Base-by-base conservation (phyloP, 495 filamentous ascomycete species). In the Penicillium chermesinum region DNA sequence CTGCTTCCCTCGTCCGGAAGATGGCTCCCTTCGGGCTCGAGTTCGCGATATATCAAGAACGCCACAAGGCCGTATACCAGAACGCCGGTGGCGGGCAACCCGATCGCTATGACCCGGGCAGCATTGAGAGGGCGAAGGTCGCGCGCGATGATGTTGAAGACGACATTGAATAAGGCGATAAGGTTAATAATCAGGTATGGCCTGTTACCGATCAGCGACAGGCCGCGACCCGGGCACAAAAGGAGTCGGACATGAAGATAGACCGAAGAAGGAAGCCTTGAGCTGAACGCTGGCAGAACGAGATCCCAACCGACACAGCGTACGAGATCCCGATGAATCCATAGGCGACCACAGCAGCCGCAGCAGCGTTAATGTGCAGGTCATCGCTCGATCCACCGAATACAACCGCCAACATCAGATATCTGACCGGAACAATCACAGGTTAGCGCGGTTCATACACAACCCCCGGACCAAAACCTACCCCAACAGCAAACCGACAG, bases 61-160 rank as follows among this genome's bases (percentile, higher is more conserved):
- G 62, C 54, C 2, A 57, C 55, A 10, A 64, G 15, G n/a, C 61
- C 59, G 20, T 64, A 64, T 7, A 65, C 38, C 6, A 64, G 22
- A 4, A 53, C 52, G 17, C 61, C 64, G 7, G 49, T 55, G 37
- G 53, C 38, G 5, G 64, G 53, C 1, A 71, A 51, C 21, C 55
- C 54, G 20, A 68, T 50, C 3, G 51, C 55, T 8, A 62, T 47
- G 0, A 57, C 54, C 21, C 55, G 58, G 7, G 65, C 42, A 1
- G 48, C 40, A 30, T 40, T 51, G 36, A 68, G 33, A 1, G 65
- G 66, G 1, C 57, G n/a, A 2, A 67, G 39, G 12, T 54, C 36
- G 20, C 61, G 66, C 39, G 51, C 53, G 22, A 62, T 32, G 33
- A 71, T 55, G 38, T 66, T 66, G 30, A 71, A 54, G 1, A 68